Evolutionary conservation across 2,329 filamentous ascomycete genomes (phyloP), one percentile per base, ranked within the genome.

Genomic region (Plectosphaerella plurivora): DNA sequence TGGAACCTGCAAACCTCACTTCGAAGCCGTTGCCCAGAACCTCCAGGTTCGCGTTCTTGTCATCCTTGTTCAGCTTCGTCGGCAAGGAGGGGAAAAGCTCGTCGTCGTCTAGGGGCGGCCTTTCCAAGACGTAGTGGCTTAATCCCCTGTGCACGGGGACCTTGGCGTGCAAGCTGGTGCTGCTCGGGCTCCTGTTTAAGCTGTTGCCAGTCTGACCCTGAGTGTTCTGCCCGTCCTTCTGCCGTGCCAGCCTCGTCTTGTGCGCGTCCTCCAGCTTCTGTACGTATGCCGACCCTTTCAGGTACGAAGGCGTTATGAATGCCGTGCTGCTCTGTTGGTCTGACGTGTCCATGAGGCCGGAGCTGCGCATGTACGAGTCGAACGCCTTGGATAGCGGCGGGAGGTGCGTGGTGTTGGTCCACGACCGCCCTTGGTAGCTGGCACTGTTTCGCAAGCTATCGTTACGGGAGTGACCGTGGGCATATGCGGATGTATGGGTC

Each of bases 221-320:
- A 50, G 72, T 71, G 54, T 68, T 73, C 57, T 76, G 74, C 16
- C 60, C 74, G 63, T 76, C 80, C 63, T 66, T 77, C 63, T 70
- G 77, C 49, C 66, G 77, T 67, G 66, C 71, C 50, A 81, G 52
- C 64, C 81, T 88, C 46, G 81, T 78, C 65, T 76, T 81, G 66
- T 91, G 81, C 53, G 81, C 82, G 55, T 89, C 84, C 61, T 88
- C 83, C 47, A 97, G 77, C 65, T 82, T 85, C 61, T 87, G 81
- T 50, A 93, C 83, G 68, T 96, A 92, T 62, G 84, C 82, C 14
- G 91, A 93, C 39, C 83, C 83, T 59, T 79, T 77, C 45, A 97
- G 79, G 70, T 97, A 97, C 5, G 90, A 91, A 1, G 93, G 93
- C 11, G 86, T 79, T 68, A 96, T 91, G 75, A 93, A 93, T 53